Evolutionary conservation across 2,329 filamentous ascomycete genomes (phyloP).

Genomic region (Diaporthe vexans): DNA sequence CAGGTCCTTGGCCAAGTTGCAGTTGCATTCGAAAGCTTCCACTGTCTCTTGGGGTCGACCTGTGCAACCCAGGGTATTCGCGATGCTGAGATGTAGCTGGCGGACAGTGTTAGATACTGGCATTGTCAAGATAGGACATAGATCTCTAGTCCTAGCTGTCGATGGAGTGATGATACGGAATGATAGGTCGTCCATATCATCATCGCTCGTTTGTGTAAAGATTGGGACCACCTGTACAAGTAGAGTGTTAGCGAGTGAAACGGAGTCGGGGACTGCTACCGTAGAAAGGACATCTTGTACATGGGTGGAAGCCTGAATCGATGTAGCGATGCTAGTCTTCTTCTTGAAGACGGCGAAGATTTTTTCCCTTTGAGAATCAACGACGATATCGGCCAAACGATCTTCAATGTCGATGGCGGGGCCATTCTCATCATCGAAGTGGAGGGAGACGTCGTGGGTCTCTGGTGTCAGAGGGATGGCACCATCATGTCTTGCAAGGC

Average conservation of each 20-base stretch:
- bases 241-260: neutral
- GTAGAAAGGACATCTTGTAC: neutral
- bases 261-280: too few relatives aligned
- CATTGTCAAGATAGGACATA: conserved; percentile 3
- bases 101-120: neutral
- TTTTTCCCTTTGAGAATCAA: neutral
- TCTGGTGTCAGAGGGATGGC: conserved; percentile 7
- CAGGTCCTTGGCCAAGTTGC: conserved; percentile 5
- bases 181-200: neutral
- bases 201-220: neutral
- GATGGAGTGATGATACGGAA: conserved; percentile 21
- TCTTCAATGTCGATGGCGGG: conserved; percentile 9
- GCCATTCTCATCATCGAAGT: neutral
- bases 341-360: conserved; percentile 10
- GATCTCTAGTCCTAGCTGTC: neutral
- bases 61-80: neutral
- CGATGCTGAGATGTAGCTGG: neutral
- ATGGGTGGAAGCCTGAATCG: neutral
- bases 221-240: neutral
- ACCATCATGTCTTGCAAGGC: neutral
- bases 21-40: conserved; percentile 29
- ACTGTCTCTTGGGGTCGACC: neutral
- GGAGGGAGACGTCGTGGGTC: conserved; percentile 14
- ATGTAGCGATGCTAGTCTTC: neutral
- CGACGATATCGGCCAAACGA: conserved; percentile 4